Conservation (phyloP, 495 filamentous ascomycete species). For the Cladorrhinum samala region DNA sequence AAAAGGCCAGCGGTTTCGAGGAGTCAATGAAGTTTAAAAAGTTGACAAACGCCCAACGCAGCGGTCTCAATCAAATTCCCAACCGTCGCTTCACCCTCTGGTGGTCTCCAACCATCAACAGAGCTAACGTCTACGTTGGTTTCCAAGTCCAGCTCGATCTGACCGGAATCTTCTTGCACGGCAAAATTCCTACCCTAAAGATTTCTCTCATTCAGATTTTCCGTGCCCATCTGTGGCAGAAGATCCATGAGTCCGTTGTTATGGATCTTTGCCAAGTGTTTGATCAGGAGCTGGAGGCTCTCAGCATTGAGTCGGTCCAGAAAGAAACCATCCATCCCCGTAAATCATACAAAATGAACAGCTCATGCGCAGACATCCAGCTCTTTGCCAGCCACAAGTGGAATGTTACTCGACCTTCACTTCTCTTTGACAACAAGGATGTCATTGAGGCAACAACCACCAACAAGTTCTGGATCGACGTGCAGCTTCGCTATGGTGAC, state of each 20-base stretch:
- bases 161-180: conserved; percentile 98
- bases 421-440: conserved; percentile 95
- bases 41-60: conserved; percentile 95
- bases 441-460: conserved; percentile 90
- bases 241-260: conserved; percentile 98
- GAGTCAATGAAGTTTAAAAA: conserved; percentile 97
- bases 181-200: conserved; percentile 98
- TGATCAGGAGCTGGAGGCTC: conserved; percentile 91
- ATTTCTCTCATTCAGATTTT: conserved; percentile 99
- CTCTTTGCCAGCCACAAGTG: conserved; percentile 98
- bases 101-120: conserved; percentile 85
- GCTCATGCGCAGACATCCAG: conserved; percentile 96
- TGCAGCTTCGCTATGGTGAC: conserved; percentile 96
- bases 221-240: conserved; percentile 99
- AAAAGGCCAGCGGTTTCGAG: conserved; percentile 55
- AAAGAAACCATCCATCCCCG: conserved; percentile 99
- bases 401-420: conserved; percentile 90
- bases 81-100: conserved; percentile 99
- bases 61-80: conserved; percentile 98
- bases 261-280: conserved; percentile 99
- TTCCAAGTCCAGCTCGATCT: conserved; percentile 99
- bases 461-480: conserved; percentile 99
- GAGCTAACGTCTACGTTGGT: conserved; percentile 82
- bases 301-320: conserved; percentile 97
- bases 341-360: conserved; percentile 99